Evolutionary conservation across 192 early-diverging fungal species (phyloP).

Genomic region (Radiomyces spectabilis): DNA sequence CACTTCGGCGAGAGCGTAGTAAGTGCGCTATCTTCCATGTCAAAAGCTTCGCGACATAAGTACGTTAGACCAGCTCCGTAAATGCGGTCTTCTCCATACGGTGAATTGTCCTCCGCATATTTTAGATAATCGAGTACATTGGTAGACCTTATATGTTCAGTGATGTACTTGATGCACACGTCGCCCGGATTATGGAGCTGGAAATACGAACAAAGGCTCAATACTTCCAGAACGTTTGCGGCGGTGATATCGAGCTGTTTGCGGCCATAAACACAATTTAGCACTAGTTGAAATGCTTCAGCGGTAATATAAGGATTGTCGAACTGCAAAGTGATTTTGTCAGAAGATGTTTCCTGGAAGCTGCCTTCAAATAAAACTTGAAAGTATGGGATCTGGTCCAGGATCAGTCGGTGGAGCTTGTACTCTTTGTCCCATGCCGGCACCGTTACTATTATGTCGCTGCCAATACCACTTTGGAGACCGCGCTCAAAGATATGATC

Average conservation of each 20-base stretch:
- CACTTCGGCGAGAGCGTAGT: conserved; percentile 30
- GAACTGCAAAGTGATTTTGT: conserved; percentile 33
- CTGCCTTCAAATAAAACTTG: conserved; percentile 35
- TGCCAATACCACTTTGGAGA: conserved; percentile 35
- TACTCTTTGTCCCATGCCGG: conserved; percentile 41
- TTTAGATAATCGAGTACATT: conserved; percentile 34
- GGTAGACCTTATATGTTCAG: conserved; percentile 15
- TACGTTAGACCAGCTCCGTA: conserved; percentile 41
- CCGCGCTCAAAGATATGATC: conserved; percentile 41
- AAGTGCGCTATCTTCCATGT: conserved; percentile 28
- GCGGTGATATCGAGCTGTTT: conserved; percentile 23
- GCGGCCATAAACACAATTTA: conserved; percentile 42
- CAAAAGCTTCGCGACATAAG: conserved; percentile 44
- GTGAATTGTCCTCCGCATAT: conserved; percentile 31
- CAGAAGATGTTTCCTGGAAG: conserved; percentile 29
- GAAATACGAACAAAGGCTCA: conserved; percentile 42
- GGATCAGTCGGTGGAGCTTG: conserved; percentile 42
- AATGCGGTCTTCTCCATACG: conserved; percentile 36
- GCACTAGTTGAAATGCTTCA: conserved; percentile 45
- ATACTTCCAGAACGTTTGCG: conserved; percentile 31
- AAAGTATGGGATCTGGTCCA: conserved; percentile 47
- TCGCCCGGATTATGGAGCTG: conserved; percentile 38
- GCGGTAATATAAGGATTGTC: conserved; percentile 38
- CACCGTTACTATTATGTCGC: conserved; percentile 34
- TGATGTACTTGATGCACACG: conserved; percentile 25